Evolutionary conservation across 2,329 filamentous ascomycete species (phyloP), one percentile per base, ranked within the genome.

Genomic region (Sarocladium kiliense): DNA sequence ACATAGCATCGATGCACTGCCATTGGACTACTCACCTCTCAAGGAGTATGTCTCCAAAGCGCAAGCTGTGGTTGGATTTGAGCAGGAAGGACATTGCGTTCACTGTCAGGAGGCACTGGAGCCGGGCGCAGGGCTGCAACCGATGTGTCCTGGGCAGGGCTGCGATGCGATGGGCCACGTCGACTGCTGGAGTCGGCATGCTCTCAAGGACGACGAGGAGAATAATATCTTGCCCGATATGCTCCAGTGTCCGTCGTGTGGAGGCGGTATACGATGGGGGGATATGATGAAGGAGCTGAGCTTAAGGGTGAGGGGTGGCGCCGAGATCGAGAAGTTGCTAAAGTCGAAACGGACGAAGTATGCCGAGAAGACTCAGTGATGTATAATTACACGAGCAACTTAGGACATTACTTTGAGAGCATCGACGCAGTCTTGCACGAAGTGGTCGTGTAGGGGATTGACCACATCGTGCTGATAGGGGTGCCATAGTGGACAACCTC

Each of bases 281-380:
- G 81, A 88, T 49, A 82, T 97, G 72, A 87, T 95, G 74, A 92
- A 85, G 65, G 92, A 96, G 66, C 71, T 96, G 62, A 94, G 81
- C 53, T 71, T 96, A 50, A 80, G 93, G 30, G 75, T 82, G 34
- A 80, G 89, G 23, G 91, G 87, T 1, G 70, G 78, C 55, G 87
- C 87, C 56, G 87, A 91, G 60, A 73, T 92, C 1, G 80, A 85
- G 39, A 84, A 84, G 60, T 63, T 96, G 25, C 76, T 91, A 61
- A 89, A 83, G 66, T 74, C 68, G 56, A 65, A 68, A 36, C 56
- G 59, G 37, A 57, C 61, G 4, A 70, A 69, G 59, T 66, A 63
- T 26, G 30, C 47, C 2, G 47, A 18, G 19, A 36, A 34, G 59
- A 45, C 57, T 27, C 25, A 25, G 14, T 50, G 45, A 45, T 21